Base-by-base conservation (phyloP, 306 rosid species). In the Geum urbanum region DNA sequence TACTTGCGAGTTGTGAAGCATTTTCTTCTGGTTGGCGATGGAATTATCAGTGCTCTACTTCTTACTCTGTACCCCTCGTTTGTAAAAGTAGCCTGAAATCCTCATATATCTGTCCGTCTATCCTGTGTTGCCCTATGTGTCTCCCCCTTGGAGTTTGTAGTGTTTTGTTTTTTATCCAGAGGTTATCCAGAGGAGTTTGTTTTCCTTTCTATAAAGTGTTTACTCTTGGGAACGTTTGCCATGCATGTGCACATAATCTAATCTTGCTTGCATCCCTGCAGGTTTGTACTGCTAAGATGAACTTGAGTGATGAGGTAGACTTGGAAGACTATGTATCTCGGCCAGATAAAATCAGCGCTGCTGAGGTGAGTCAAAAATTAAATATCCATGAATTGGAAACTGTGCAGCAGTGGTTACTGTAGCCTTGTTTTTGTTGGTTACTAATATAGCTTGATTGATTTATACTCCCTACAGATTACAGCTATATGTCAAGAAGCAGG, bases 401-500 rank as follows among this genome's bases (percentile, higher is more conserved):
- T 2, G 3, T 67, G 32, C 19, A 50, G 46, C 32, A 18, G 49
- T 67, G 22, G 11, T 3, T 43, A 67, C 32, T 37, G 5, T 27
- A 18, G 3, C 35, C 32, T 50, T 40, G 49, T 35, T 44, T 35
- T 14, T 41, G 10, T 3, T 13, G 10, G 5, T 13, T 11, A 32
- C n/a, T 13, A 44, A 4, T 56, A 44, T 43, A 32, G 44, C 63
- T 43, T 10, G 39, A 59, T 71, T 74, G 43, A 50, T 72, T 66
- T 19, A 0, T 37, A 7, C n/a, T n/a, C 27, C 32, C 19, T 75
- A 76, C 85, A 95, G 99, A 95, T 95, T 32, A 69, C 96, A 1
- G 99, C 99, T 41, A 91, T 95, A 60, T 94, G 99, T 80, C 99
- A 94, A 84, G 99, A 94, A 80, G 99, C 99, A 3, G 97, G 99